Evolutionary conservation across 73 alveolate genomes (phyloP).

Genomic region (Paramecium octaurelia): DNA sequence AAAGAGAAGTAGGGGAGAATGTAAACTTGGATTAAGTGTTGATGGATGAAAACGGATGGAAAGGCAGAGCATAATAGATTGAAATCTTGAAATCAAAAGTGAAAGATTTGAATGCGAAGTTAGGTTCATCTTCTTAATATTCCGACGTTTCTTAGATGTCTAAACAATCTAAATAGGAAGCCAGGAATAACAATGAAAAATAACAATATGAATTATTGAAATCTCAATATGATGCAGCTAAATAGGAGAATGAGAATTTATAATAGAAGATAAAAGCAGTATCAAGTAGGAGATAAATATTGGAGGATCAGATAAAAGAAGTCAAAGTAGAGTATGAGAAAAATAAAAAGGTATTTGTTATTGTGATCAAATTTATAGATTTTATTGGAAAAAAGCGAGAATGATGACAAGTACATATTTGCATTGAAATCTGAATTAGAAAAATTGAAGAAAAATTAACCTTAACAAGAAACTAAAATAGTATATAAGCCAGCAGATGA

Average conservation of each 20-base stretch:
- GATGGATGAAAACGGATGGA: slow-evolving; percentile 62
- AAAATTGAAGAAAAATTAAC: slow-evolving; percentile 20
- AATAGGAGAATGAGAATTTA: slow-evolving; percentile 20
- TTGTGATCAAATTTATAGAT: not conserved
- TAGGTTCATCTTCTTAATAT: slow-evolving; percentile 28
- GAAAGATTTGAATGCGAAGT: slow-evolving; percentile 39
- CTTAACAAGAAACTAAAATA: slow-evolving; percentile 40
- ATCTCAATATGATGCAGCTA: slow-evolving; percentile 24
- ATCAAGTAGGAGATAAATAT: slow-evolving; percentile 46
- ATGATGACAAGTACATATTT: slow-evolving; percentile 58
- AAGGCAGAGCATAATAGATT: slow-evolving; percentile 59
- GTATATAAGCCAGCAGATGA: slow-evolving; percentile 52
- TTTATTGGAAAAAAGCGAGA: slow-evolving; percentile 54
- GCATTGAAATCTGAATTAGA: slow-evolving; percentile 59
- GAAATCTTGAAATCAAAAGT: slow-evolving; percentile 59
- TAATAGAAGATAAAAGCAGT: slow-evolving; percentile 53
- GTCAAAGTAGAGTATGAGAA: slow-evolving; percentile 51
- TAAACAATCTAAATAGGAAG: not conserved
- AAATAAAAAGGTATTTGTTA: slow-evolving; percentile 23
- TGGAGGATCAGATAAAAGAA: slow-evolving; percentile 56
- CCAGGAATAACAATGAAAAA: not conserved
- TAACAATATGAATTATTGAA: slow-evolving; percentile 33
- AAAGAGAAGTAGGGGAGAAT: slow-evolving; percentile 60
- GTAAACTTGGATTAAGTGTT: slow-evolving; percentile 50
- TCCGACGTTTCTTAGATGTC: slow-evolving; percentile 12